These are phyloP conservation scores for Schizochytrium sp. DNA, from an alignment of 108 stramenopile genomes.

Conservation along the genomic window DNA sequence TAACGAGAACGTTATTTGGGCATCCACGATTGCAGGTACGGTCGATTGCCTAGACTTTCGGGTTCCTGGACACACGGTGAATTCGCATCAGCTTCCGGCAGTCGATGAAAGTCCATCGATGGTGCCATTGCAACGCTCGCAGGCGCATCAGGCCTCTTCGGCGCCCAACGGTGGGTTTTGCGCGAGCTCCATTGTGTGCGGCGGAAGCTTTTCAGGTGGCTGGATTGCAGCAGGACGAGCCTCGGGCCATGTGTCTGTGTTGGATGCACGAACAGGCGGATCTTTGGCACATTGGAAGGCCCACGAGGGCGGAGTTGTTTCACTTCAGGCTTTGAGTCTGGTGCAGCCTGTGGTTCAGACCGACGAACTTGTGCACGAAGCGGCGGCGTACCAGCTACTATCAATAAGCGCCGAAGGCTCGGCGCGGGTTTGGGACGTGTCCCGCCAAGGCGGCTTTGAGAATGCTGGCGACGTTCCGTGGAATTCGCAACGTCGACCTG, in stretches of 20 bases:
- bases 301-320: not conserved
- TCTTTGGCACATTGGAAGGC: not conserved
- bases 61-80: not conserved
- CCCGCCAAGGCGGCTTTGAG: not conserved
- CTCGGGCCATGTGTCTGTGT: not conserved
- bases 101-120: not conserved
- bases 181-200: not conserved
- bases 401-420: not conserved
- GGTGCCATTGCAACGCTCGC: not conserved
- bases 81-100: not conserved
- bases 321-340: not conserved
- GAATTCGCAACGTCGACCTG: not conserved
- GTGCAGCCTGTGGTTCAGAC: not conserved
- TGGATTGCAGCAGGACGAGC: not conserved
- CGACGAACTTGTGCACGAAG: not conserved
- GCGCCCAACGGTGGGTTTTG: not conserved
- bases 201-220: not conserved
- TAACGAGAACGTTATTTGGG: not conserved
- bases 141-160: no score
- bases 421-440: not conserved
- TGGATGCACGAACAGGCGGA: not conserved
- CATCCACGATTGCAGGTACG: not conserved
- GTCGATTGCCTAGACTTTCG: not conserved
- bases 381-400: not conserved
- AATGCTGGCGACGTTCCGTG: not conserved